phyloP scores from a whole-genome alignment of 306 rosid species.

The Begonia peltatifolia region DNA sequence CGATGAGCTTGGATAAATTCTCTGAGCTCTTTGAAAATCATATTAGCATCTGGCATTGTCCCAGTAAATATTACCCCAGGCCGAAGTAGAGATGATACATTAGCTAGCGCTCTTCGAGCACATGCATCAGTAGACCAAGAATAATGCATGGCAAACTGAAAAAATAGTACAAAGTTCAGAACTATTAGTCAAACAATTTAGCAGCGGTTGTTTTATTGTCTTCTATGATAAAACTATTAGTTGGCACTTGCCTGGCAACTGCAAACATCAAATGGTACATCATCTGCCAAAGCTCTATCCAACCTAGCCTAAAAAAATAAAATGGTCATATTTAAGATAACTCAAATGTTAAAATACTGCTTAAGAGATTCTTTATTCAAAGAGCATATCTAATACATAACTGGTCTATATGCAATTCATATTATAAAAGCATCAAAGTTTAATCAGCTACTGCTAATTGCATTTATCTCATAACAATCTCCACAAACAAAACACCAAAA shows the following conservation, averaged over 20 bases:
- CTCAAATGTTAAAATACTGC: no score
- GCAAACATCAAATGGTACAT: conserved; percentile 79
- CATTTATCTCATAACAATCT: conserved; percentile 83
- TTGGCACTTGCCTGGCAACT: conserved; percentile 66
- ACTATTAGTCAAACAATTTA: no score
- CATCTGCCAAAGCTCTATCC: conserved; percentile 73
- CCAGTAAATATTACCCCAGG: conserved; percentile 94
- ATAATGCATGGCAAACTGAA: conserved; percentile 53
- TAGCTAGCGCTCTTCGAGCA: conserved; percentile 82
- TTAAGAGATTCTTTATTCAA: no score
- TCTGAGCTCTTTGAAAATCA: conserved; percentile 77
- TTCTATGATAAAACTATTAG: neutral
- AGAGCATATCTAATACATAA: no score
- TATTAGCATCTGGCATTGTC: conserved; percentile 98
- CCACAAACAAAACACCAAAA: conserved; percentile 37
- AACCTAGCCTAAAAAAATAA: conserved; percentile 43
- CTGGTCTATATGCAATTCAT: no score
- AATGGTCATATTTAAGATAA: neutral
- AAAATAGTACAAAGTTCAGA: neutral
- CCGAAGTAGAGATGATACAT: conserved; percentile 88
- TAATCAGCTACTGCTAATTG: neutral
- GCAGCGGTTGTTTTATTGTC: neutral
- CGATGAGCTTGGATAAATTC: conserved; percentile 27
- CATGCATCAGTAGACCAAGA: conserved; percentile 97
- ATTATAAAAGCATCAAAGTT: neutral